Base-by-base conservation (phyloP, 1,284 basidiomycete species). In the Termitomyces sp. region DNA sequence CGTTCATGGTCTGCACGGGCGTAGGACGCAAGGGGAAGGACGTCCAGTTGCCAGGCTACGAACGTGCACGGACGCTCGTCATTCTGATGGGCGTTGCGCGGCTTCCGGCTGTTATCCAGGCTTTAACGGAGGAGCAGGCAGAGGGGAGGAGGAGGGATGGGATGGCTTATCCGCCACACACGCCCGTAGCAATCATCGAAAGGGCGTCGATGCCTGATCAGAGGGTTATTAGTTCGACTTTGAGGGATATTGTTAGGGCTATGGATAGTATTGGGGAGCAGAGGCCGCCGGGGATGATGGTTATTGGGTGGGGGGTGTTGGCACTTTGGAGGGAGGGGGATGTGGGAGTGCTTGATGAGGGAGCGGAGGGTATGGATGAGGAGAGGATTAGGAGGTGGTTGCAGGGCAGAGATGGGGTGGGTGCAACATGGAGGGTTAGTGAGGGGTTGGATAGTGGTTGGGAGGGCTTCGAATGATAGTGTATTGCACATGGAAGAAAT, bases 11-110 rank as follows among this genome's bases (percentile, higher is more conserved):
- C 1, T 97, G 93, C 69, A 98, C 96, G 0, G 96, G 94, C 0
- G 94, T 98, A 0, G 95, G 94, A 0, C 76, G 93, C 33, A 80
- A 84, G 10, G 96, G 96, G 0, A 88, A 88, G 61, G 80, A 81
- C n/a, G 91, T 96, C 19, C 77, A 79, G 45, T 71, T 98, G 26
- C 94, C 94, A 0, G 91, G 87, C 3, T 98, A 98, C 70, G 84
- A 90, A 60, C 80, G 93, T 7, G 75, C 77, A 1, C 76, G 91
- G 48, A 95, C 93, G 1, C 71, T 96, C 11, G 78, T 93, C 30
- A 75, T 98, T 31, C 78, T 98, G 44, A 98, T 98, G 96, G 95
- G 96, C 40, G 93, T 98, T 14, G 96, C 95, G 9, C 74, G 96
- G 18, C 77, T 97, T 7, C 65, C 73, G 4, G 79, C 86, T 56